phyloP scores from a whole-genome alignment of 2,329 filamentous ascomycete genomes.

The Colletotrichum aenigma region DNA sequence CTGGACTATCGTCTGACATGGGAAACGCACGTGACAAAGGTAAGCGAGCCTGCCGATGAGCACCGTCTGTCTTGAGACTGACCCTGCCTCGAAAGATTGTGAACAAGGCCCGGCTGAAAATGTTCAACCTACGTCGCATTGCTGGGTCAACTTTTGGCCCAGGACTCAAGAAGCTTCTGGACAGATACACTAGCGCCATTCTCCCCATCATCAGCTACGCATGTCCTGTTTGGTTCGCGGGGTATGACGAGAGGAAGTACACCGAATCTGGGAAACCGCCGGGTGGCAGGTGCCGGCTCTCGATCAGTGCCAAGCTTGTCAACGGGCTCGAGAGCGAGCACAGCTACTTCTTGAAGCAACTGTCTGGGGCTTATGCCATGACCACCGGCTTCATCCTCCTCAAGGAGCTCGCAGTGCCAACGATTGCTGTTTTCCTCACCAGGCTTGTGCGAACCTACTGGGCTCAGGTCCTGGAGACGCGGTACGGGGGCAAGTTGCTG shows the following conservation, averaged over 20 bases:
- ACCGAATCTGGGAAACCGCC: background rate
- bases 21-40: background rate
- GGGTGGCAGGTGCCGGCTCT: background rate
- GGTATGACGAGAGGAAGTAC: background rate
- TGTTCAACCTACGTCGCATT: background rate
- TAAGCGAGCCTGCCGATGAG: background rate
- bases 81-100: background rate
- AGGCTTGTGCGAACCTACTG: background rate
- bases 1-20: background rate
- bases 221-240: background rate
- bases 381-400: background rate
- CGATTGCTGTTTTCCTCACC: background rate
- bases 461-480: background rate
- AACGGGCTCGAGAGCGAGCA: background rate
- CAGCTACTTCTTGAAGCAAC: background rate
- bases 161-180: background rate
- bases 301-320: background rate
- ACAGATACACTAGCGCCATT: background rate
- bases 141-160: background rate
- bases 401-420: background rate
- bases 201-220: background rate
- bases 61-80: background rate
- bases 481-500: background rate
- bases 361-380: background rate
- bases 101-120: background rate